Conservation (phyloP, 371 early-diverging fungal genomes). For the Circinella umbellata region DNA sequence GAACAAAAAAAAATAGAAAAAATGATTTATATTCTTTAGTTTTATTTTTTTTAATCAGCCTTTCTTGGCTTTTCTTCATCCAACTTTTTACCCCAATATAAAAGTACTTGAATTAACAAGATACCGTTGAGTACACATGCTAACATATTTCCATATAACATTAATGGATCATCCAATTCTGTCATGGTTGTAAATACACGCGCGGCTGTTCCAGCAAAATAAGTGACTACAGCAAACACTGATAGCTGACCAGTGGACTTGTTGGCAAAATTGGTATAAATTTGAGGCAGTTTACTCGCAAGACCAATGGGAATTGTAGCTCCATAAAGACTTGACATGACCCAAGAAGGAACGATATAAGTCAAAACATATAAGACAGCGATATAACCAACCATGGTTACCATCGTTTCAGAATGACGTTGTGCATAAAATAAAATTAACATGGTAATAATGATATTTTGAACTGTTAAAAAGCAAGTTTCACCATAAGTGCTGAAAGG, state of each 20-base stretch:
- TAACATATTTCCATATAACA: slow-evolving; percentile 71
- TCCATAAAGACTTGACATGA: slow-evolving; percentile 71
- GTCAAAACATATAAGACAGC: slow-evolving; percentile 52
- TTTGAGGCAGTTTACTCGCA: slow-evolving; percentile 88
- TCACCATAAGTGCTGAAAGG: slow-evolving; percentile 96
- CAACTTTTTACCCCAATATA: slow-evolving; percentile 69
- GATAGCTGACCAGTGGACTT: slow-evolving; percentile 89
- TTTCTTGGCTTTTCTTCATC: slow-evolving; percentile 25
- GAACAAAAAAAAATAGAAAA: too few relatives aligned
- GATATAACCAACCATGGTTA: slow-evolving; percentile 34
- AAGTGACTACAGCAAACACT: slow-evolving; percentile 85
- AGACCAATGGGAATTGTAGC: slow-evolving; percentile 80
- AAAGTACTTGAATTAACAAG: slow-evolving; percentile 79
- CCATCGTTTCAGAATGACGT: slow-evolving; percentile 21
- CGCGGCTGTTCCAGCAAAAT: slow-evolving; percentile 86
- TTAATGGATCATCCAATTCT: slow-evolving; percentile 82
- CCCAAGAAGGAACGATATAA: slow-evolving; percentile 45
- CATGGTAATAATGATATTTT: slow-evolving; percentile 78
- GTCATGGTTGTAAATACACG: slow-evolving; percentile 91
- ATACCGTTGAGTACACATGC: slow-evolving; percentile 77
- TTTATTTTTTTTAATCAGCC: slow-evolving; percentile 14
- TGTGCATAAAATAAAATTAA: slow-evolving; percentile 70
- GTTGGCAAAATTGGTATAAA: slow-evolving; percentile 75
- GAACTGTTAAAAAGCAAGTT: slow-evolving; percentile 74
- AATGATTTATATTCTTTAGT: background rate